Percentiles rank a stretch among this genome's conserved stretches.
These are phyloP conservation scores for Keithomyces neogunnii DNA, from an alignment of 2,329 filamentous ascomycete genomes.

Conservation along the genomic window DNA sequence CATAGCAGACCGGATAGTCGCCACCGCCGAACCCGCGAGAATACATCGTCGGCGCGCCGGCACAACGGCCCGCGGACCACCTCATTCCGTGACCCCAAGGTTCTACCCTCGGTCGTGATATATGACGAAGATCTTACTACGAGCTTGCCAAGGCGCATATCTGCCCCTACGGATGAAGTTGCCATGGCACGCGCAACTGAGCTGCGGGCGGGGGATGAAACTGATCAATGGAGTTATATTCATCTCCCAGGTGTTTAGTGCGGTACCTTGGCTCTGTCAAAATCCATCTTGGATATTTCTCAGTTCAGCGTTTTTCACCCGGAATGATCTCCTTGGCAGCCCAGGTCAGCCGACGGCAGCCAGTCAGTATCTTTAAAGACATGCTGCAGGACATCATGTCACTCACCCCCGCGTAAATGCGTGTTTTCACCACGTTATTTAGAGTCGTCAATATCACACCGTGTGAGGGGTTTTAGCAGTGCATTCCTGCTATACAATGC, in stretches of 20 bases:
- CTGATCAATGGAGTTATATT: constrained; percentile 26
- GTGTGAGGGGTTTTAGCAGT: too few relatives aligned
- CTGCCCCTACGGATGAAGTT: constrained; percentile 16
- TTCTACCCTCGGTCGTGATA: constrained; percentile 24
- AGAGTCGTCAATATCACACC: too few relatives aligned
- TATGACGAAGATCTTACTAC: constrained; percentile 29
- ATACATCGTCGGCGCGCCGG: neutral
- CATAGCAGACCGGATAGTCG: constrained; percentile 4
- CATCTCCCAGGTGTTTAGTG: constrained; percentile 27
- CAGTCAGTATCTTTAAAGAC: too few relatives aligned
- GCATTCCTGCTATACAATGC: too few relatives aligned
- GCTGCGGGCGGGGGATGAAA: constrained; percentile 13
- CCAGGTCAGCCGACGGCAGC: too few relatives aligned
- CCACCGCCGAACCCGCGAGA: neutral
- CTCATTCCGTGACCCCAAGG: constrained; percentile 12
- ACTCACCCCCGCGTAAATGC: too few relatives aligned
- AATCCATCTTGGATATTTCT: neutral
- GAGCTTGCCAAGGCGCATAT: constrained; percentile 17
- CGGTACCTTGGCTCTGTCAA: neutral
- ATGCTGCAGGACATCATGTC: too few relatives aligned
- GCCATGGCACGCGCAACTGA: constrained; percentile 12
- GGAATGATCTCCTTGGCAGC: too few relatives aligned
- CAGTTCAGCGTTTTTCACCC: constrained; percentile 6
- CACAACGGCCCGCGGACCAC: constrained; percentile 8
- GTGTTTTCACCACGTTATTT: too few relatives aligned